These are phyloP conservation scores for Penicillium nucicola DNA, from an alignment of 495 filamentous ascomycete species.

Conservation along the genomic window DNA sequence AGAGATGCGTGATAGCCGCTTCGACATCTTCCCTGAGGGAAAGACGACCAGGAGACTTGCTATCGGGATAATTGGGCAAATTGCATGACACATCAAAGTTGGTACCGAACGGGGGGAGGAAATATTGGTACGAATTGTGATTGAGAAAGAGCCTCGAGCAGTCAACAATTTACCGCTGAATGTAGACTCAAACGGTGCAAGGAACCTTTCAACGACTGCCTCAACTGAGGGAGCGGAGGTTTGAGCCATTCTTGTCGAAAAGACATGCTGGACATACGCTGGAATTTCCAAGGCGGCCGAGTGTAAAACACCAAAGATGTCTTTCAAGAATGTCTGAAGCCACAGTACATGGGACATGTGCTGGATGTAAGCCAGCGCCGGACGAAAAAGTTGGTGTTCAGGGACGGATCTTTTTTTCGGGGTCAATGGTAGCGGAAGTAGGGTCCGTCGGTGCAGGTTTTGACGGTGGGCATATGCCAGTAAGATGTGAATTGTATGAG, in stretches of 20 bases:
- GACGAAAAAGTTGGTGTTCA: conserved; percentile 61
- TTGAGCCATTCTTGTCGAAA: conserved; percentile 21
- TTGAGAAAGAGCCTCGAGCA: conserved; percentile 34
- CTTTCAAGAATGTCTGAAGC: conserved; percentile 36
- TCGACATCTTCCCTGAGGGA: conserved; percentile 37
- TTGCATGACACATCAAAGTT: conserved; percentile 44
- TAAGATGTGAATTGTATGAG: conserved; percentile 61
- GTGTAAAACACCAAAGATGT: conserved; percentile 34
- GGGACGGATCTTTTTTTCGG: conserved; percentile 44
- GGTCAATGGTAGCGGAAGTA: conserved; percentile 57
- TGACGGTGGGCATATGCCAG: conserved; percentile 70
- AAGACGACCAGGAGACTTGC: conserved; percentile 36
- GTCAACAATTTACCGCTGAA: conserved; percentile 37
- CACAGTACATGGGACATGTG: conserved; percentile 49
- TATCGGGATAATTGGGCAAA: conserved; percentile 29
- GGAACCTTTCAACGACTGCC: conserved; percentile 35
- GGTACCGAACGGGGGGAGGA: conserved; percentile 43
- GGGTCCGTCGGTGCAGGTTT: conserved; percentile 60
- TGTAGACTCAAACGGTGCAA: conserved; percentile 40
- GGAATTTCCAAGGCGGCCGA: conserved; percentile 38
- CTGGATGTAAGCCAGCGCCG: conserved; percentile 60
- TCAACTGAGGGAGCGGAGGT: conserved; percentile 26
- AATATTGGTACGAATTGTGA: conserved; percentile 45
- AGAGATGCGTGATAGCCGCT: conserved; percentile 33
- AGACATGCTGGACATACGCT: conserved; percentile 26